Evolutionary conservation across 495 filamentous ascomycete species (phyloP).

Genomic region (Pyrenula massariospora): DNA sequence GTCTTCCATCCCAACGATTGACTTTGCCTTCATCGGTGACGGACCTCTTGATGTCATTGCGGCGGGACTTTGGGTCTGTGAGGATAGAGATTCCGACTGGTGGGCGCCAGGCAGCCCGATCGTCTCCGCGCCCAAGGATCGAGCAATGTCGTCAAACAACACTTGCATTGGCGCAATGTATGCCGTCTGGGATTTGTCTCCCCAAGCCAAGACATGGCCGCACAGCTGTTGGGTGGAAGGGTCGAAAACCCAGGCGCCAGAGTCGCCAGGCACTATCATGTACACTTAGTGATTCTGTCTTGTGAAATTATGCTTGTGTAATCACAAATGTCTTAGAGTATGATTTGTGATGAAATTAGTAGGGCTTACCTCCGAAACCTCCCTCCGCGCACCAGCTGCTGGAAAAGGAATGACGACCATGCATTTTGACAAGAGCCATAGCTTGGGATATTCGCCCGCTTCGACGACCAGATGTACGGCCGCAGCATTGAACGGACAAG

Average conservation of each 20-base stretch:
- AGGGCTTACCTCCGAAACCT: slow-evolving; percentile 48
- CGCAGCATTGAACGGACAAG: slow-evolving; percentile 74
- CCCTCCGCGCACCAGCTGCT: slow-evolving; percentile 72
- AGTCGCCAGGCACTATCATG: slow-evolving; percentile 65
- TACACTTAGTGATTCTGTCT: slow-evolving; percentile 2
- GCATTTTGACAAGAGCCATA: slow-evolving; percentile 71
- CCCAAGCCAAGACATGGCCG: slow-evolving; percentile 85
- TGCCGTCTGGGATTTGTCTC: slow-evolving; percentile 56
- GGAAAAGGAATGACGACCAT: slow-evolving; percentile 67
- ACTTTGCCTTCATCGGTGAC: background rate
- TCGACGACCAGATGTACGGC: slow-evolving; percentile 79
- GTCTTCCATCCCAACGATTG: background rate
- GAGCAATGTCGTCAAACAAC: slow-evolving; percentile 70
- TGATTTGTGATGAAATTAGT: too few relatives aligned
- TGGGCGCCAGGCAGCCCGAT: slow-evolving; percentile 25
- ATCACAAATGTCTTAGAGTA: slow-evolving; percentile 5
- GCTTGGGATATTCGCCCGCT: slow-evolving; percentile 61
- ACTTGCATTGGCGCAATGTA: slow-evolving; percentile 96
- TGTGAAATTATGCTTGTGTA: slow-evolving; percentile 11
- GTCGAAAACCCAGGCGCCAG: slow-evolving; percentile 87
- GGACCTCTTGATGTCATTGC: background rate
- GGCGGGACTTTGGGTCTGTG: background rate
- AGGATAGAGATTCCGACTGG: background rate
- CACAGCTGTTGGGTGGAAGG: slow-evolving; percentile 67
- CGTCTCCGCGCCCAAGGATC: slow-evolving; percentile 44